A percentile compares a stretch with the other conserved stretches of the same genome.
Conservation (phyloP, 2,329 filamentous ascomycete genomes). For the Clonostachys rhizophaga region DNA sequence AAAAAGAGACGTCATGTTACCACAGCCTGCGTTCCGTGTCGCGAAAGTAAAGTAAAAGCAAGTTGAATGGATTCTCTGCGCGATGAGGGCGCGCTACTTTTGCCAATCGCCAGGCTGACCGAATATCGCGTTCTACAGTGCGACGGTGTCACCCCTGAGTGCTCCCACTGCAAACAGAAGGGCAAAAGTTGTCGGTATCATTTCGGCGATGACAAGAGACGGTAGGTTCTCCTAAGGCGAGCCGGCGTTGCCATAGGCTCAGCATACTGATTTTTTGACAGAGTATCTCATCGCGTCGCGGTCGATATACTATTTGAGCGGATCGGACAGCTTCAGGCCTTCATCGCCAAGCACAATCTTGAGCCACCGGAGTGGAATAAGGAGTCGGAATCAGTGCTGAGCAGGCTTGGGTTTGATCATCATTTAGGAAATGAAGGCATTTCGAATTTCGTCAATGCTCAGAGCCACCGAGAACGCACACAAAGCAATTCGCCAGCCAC, state of each 20-base stretch:
- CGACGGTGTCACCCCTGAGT: not conserved
- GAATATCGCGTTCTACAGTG: not conserved
- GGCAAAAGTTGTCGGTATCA: not conserved
- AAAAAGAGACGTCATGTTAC: conserved; percentile 2
- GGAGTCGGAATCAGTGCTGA: too few species aligned
- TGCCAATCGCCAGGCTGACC: too few species aligned
- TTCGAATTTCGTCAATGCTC: too few species aligned
- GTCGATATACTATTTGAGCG: not conserved
- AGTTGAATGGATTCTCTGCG: conserved; percentile 11
- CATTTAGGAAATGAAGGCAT: too few species aligned
- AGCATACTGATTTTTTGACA: not conserved
- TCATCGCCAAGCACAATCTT: not conserved
- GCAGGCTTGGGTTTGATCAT: too few species aligned
- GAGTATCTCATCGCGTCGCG: not conserved
- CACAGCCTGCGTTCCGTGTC: conserved; percentile 31
- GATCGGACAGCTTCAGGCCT: not conserved
- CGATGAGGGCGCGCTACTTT: too few species aligned
- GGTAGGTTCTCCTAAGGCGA: not conserved
- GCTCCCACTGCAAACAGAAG: not conserved
- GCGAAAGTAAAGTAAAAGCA: conserved; percentile 37
- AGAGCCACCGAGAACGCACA: too few species aligned
- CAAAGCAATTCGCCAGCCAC: too few species aligned
- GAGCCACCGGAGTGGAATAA: not conserved
- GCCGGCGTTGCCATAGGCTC: not conserved
- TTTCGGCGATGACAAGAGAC: not conserved